Conservation (phyloP, 2,329 filamentous ascomycete species). For the Calycina herbarum region DNA sequence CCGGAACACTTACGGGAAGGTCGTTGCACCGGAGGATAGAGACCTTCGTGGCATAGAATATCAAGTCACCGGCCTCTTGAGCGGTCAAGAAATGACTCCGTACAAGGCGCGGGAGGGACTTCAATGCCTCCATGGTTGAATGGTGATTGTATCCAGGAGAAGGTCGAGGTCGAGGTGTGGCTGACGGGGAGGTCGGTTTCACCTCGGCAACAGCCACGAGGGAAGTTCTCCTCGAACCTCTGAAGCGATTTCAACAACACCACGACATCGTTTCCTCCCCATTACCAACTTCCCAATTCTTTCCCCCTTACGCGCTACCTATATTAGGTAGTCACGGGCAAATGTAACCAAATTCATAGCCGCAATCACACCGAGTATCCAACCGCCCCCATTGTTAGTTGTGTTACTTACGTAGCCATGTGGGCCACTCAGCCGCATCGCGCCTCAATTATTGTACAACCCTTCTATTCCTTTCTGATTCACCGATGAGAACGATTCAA, state of each 20-base stretch:
- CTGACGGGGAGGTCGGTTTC: background rate
- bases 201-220: background rate
- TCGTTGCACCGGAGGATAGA: conserved; percentile 32
- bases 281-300: background rate
- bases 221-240: no score
- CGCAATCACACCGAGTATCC: background rate
- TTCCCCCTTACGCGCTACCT: background rate
- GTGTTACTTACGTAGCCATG: background rate
- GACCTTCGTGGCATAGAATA: conserved; percentile 35
- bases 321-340: background rate
- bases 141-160: background rate
- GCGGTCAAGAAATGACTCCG: conserved; percentile 33
- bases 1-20: conserved; percentile 28
- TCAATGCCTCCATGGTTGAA: conserved; percentile 20
- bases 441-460: background rate
- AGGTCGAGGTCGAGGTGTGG: background rate
- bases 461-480: background rate
- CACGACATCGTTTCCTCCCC: background rate
- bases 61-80: conserved; percentile 31
- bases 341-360: background rate
- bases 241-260: no score
- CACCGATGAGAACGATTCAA: background rate
- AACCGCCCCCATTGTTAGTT: background rate
- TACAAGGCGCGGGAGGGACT: conserved; percentile 32
- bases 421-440: background rate